phyloP scores from a whole-genome alignment of 257 asterid genomes.

The Solanum bulbocastanum region DNA sequence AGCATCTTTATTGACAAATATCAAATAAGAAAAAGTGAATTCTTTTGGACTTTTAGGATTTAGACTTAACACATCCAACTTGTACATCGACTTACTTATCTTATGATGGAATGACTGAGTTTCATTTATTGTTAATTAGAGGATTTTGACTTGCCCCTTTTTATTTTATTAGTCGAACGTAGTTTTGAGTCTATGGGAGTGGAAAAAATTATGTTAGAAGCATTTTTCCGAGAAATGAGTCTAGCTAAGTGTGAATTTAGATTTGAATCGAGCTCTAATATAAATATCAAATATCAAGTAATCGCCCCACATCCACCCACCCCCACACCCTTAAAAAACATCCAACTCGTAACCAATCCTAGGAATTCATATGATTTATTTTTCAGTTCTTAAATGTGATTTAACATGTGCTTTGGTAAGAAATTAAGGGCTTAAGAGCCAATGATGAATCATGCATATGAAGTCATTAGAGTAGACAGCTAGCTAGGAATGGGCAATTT shows the following conservation, averaged over 20 bases:
- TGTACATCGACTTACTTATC: background rate
- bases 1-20: background rate
- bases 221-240: background rate
- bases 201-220: background rate
- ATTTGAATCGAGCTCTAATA: background rate
- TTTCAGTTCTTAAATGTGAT: background rate
- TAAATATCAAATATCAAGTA: background rate
- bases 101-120: background rate
- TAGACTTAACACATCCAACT: background rate
- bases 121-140: background rate
- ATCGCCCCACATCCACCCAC: no score
- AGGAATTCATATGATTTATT: background rate
- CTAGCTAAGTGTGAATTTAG: background rate
- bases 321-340: background rate
- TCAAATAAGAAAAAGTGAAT: background rate
- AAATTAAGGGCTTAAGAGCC: background rate
- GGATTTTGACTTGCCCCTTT: background rate
- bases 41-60: background rate
- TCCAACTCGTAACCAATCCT: background rate
- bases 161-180: no score
- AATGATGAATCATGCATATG: background rate
- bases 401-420: background rate
- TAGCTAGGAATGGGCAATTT: background rate
- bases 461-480: background rate
- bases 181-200: background rate